Conservation (phyloP, 257 asterid species). For the Solanum habrochaites region DNA sequence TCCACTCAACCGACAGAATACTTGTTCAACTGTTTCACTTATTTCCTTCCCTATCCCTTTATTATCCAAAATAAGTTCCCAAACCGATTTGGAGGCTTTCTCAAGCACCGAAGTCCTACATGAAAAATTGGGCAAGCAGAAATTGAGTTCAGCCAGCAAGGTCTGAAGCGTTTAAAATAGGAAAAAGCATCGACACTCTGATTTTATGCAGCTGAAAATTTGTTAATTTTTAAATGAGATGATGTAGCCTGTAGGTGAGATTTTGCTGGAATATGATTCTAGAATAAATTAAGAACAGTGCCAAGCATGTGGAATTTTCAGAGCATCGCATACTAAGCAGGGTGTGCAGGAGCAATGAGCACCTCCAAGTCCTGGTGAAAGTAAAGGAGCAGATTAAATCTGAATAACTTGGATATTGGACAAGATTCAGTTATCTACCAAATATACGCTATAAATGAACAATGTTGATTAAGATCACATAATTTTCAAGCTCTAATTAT, state of each 20-base stretch:
- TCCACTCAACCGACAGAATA: slow-evolving; percentile 86
- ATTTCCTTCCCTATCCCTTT: slow-evolving; percentile 85
- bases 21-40: slow-evolving; percentile 69
- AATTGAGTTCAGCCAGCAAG: neutral
- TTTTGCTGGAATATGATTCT: neutral
- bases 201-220: neutral
- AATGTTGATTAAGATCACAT: neutral
- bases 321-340: neutral
- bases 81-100: slow-evolving; percentile 88
- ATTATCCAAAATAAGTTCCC: slow-evolving; percentile 90
- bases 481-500: neutral
- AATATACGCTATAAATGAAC: neutral
- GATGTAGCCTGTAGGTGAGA: neutral
- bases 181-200: neutral
- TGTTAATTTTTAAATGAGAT: neutral
- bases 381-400: neutral
- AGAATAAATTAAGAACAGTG: neutral
- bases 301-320: neutral
- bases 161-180: neutral
- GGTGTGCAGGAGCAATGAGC: neutral
- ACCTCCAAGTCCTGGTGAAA: neutral
- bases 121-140: neutral
- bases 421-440: neutral
- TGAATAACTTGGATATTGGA: neutral
- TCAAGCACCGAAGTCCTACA: slow-evolving; percentile 86